Evolutionary conservation across 2,329 filamentous ascomycete genomes (phyloP).

Genomic region (Colletotrichum musae): DNA sequence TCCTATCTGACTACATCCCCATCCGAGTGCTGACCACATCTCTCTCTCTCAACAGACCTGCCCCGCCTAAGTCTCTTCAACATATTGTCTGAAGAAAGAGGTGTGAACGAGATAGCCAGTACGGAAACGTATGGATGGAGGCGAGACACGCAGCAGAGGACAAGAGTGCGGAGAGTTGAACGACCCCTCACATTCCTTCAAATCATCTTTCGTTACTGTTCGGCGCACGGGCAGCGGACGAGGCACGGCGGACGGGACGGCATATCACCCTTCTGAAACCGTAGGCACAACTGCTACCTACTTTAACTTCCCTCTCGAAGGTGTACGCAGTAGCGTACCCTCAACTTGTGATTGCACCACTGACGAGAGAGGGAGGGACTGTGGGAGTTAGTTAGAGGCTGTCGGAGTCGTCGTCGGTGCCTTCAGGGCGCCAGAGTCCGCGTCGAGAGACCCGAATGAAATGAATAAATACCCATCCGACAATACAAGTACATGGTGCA

Average conservation of each 20-base stretch:
- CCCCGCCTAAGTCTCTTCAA: constrained; percentile 46
- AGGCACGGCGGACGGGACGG: constrained; percentile 16
- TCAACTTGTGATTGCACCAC: neutral
- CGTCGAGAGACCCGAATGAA: constrained; percentile 13
- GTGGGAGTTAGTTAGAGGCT: too few species aligned
- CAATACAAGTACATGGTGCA: too few species aligned
- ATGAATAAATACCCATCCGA: constrained; percentile 10
- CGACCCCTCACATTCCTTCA: constrained; percentile 32
- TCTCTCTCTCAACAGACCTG: constrained; percentile 46
- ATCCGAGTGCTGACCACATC: constrained; percentile 1
- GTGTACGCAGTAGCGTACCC: neutral
- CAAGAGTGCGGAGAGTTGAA: constrained; percentile 3
- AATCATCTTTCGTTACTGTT: constrained; percentile 6
- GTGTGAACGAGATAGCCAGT: neutral
- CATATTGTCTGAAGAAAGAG: neutral
- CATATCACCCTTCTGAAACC: constrained; percentile 26
- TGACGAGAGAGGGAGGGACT: too few species aligned
- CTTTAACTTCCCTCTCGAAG: constrained; percentile 3
- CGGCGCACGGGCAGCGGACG: constrained; percentile 21
- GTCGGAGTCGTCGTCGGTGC: too few species aligned
- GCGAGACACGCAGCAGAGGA: neutral
- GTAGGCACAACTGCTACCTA: constrained; percentile 1
- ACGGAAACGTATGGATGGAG: neutral
- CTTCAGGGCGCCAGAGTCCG: neutral
- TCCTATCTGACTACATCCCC: neutral